Base-by-base conservation (phyloP, 1,284 basidiomycete genomes). In the Thecaphora frezii region DNA sequence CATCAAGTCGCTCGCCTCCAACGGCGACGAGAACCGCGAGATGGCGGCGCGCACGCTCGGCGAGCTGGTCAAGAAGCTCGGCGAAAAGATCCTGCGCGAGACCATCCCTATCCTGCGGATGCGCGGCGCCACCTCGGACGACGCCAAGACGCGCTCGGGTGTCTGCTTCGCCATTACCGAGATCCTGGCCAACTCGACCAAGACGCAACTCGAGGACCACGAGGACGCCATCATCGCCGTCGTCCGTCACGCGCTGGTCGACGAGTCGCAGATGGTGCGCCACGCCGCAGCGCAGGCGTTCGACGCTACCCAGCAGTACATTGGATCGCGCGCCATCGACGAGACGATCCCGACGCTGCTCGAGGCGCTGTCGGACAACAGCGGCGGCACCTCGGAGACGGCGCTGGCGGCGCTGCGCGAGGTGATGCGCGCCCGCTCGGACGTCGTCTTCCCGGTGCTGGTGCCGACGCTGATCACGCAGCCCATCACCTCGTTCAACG, bases 401-500 rank as follows among this genome's bases (percentile, higher is more conserved):
- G 93, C 96, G 13, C 83, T 99, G 22, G 81, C 83, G 44, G 96
- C 96, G 1, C 82, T 98, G 47, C 88, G 86, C 68, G 96, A 98
- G 82, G 91, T 97, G 22, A 76, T 78, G 68, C 66, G 76, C 19
- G 73, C 74, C 26, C 69, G 71, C 21, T 55, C 73, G 12, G 74
- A 77, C 43, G 93, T 90, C 14, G 93, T 99, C 46, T 97, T 98
- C 89, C 96, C 96, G 0, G 90, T 96, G n/a, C 83, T 98, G 50
- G 91, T 98, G 47, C 96, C 94, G 0, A 93, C 93, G 7, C 84
- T 98, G 61, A 93, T 90, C 37, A 86, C 88, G 5, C 86, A 86
- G 36, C 94, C 94, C 0, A 93, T 98, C 85, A 88, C 91, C 2
- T 87, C 89, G 3, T 97, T 97, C 87, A 97, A 98, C 76, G 91